Evolutionary conservation across 1,139 yeast species (phyloP), one percentile per base, ranked within the genome.

Genomic region (Geotrichum cucujoidarum): DNA sequence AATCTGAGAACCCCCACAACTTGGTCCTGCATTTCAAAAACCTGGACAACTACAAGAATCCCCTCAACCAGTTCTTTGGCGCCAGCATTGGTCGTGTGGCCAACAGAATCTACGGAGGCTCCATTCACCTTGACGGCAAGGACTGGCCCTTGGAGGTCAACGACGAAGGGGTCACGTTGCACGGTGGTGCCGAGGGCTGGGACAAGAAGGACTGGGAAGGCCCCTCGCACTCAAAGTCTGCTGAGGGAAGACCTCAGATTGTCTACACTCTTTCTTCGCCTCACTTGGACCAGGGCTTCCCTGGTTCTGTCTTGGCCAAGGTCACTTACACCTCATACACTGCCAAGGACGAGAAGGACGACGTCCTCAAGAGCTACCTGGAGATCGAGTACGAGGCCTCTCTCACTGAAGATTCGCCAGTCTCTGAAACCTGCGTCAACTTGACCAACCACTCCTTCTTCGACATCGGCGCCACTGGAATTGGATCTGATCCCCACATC

Each of bases 371-470:
- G 43, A 50, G 58, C 29, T 53, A 62, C 31, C 54, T 72, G 42
- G 71, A 66, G 21, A 60, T 77, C 45, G 83, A 78, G 56, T 80
- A 71, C 59, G 72, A 71, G 55, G 76, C 80, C 22, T 60, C 61
- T 20, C 62, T 77, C 41, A 63, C 71, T 30, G 67, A 68, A 4
- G 64, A 67, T n/a, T 61, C 73, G 4, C 68, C 64, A 18, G 64
- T 59, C n/a, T 58, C 68, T 35, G 68, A 74, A 43, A 80, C 88
- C 2, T 68, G 75, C 25, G 70, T 81, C 45, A 76, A 78, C 57
- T 66, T 82, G 62, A 80, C 87, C 43, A 82, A 81, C 63, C 89
- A 82, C 60, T 67, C 81, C 16, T 81, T 79, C 63, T 80, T 80
- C 71, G 78, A 76, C 58, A 53, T 67, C 35, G 60, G 68, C 48